A percentile compares a stretch with the other conserved stretches of the same genome.
Conservation (phyloP, 2,329 filamentous ascomycete genomes). For the Colletotrichum neosansevieriae region DNA sequence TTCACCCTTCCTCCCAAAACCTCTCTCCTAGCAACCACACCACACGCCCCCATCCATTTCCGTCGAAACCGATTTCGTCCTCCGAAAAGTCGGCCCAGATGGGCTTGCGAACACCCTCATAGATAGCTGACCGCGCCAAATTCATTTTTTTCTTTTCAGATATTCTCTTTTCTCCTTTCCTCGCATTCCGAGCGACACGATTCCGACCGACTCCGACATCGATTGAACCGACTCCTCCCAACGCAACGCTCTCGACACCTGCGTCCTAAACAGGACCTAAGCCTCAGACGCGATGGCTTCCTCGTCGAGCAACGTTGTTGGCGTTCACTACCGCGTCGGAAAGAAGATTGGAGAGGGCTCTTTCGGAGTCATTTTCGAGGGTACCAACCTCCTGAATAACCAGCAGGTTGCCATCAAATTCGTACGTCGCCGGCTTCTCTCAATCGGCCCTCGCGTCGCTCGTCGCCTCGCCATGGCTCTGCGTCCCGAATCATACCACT, state of each 20-base stretch:
- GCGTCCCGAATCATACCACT: constrained; percentile 13
- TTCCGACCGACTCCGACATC: constrained; percentile 8
- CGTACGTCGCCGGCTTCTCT: constrained; percentile 66
- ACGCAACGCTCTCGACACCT: constrained; percentile 24
- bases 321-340: constrained; percentile 97
- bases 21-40: constrained; percentile 33
- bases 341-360: constrained; percentile 99
- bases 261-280: constrained; percentile 43
- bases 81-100: constrained; percentile 35
- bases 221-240: constrained; percentile 24
- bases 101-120: constrained; percentile 35
- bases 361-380: constrained; percentile 98
- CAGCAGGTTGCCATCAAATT: constrained; percentile 99
- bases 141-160: constrained; percentile 29
- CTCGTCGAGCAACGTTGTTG: constrained; percentile 95
- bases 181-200: constrained; percentile 20
- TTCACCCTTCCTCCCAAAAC: constrained; percentile 36
- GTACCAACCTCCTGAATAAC: constrained; percentile 98
- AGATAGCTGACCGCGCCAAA: constrained; percentile 35
- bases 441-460: constrained; percentile 4
- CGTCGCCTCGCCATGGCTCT: not conserved
- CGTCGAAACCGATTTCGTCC: constrained; percentile 35
- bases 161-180: constrained; percentile 20
- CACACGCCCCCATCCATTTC: constrained; percentile 31
- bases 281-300: constrained; percentile 74